Conservation (phyloP, 2,329 filamentous ascomycete species). For the Beauveria varroae region DNA sequence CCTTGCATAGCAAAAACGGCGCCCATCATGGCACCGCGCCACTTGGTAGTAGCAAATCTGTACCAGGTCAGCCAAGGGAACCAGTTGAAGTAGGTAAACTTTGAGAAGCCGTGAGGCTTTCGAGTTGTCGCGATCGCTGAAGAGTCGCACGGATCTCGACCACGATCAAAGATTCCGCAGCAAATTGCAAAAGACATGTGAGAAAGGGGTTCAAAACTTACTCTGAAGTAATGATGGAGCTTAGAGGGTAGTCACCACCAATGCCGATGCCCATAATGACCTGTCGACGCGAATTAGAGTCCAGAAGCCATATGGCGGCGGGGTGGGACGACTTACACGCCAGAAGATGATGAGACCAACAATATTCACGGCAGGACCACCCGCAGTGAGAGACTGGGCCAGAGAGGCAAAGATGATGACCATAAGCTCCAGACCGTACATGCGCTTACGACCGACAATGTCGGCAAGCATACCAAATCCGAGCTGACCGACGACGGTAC, state of each 20-base stretch:
- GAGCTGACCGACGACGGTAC: slow-evolving; percentile 76
- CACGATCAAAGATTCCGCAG: too few relatives aligned
- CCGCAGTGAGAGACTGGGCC: slow-evolving; percentile 59
- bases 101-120: too few relatives aligned
- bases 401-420: slow-evolving; percentile 74
- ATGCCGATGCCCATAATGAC: slow-evolving; percentile 55
- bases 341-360: slow-evolving; percentile 69
- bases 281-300: neutral
- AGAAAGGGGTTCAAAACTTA: slow-evolving; percentile 29
- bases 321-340: slow-evolving; percentile 34
- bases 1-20: slow-evolving; percentile 85
- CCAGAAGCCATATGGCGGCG: accelerated
- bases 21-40: slow-evolving; percentile 82
- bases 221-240: slow-evolving; percentile 78
- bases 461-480: slow-evolving; percentile 75
- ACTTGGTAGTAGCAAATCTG: slow-evolving; percentile 68
- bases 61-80: neutral
- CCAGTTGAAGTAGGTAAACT: too few relatives aligned
- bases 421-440: slow-evolving; percentile 70
- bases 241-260: slow-evolving; percentile 65
- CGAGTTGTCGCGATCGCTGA: too few relatives aligned
- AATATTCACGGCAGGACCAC: slow-evolving; percentile 55
- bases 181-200: too few relatives aligned
- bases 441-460: slow-evolving; percentile 63
- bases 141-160: too few relatives aligned